phyloP scores from a whole-genome alignment of 768 basidiomycete species.

The Suillus hirtellus region DNA sequence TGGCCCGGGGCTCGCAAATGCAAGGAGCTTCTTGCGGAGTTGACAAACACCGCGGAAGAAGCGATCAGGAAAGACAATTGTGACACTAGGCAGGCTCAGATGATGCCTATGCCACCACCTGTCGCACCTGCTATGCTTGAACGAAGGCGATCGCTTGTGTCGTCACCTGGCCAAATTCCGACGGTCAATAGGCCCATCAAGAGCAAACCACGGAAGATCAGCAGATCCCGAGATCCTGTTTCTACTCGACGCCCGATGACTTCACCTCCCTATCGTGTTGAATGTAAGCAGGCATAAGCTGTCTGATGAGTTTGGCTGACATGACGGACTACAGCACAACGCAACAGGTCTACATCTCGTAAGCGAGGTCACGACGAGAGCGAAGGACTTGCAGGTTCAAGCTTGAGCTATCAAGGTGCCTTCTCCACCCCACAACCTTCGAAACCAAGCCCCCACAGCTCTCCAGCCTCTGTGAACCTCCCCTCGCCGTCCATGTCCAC shows the following conservation, averaged over 20 bases:
- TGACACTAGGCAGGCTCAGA: constrained; percentile 22
- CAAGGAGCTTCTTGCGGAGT: constrained; percentile 73
- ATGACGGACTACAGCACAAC: constrained; percentile 44
- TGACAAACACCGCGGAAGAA: constrained; percentile 67
- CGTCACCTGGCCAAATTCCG: constrained; percentile 38
- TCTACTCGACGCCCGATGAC: constrained; percentile 55
- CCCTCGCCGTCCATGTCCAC: constrained; percentile 67
- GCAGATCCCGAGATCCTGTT: constrained; percentile 59
- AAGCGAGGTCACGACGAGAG: constrained; percentile 71
- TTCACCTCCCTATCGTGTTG: constrained; percentile 65
- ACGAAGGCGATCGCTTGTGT: constrained; percentile 56
- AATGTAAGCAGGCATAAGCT: constrained; percentile 41
- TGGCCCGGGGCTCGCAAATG: constrained; percentile 91
- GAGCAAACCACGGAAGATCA: constrained; percentile 52
- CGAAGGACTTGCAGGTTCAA: constrained; percentile 47
- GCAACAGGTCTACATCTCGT: constrained; percentile 76
- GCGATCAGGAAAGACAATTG: constrained; percentile 47
- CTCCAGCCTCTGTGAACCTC: constrained; percentile 69
- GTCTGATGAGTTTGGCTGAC: constrained; percentile 18
- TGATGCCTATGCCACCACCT: constrained; percentile 27
- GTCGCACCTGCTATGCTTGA: constrained; percentile 42
- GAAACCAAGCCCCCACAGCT: constrained; percentile 67
- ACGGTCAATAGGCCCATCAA: constrained; percentile 51
- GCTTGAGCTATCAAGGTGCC: constrained; percentile 48
- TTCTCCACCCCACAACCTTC: constrained; percentile 55